These are phyloP conservation scores for Glarea lozoyensis DNA, from an alignment of 495 filamentous ascomycete species.

Conservation along the genomic window DNA sequence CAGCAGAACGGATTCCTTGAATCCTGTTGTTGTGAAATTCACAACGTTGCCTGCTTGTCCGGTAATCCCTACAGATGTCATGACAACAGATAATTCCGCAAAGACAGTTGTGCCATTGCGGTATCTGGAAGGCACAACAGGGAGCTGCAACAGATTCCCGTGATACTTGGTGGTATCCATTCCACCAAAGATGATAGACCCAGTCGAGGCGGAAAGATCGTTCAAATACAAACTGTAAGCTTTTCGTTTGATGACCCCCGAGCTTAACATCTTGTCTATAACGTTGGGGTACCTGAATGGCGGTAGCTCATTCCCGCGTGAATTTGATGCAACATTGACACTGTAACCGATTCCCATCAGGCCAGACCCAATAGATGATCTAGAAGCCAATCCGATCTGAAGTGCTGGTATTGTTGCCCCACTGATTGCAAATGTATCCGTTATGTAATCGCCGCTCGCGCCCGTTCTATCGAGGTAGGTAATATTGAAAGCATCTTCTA, in stretches of 20 bases:
- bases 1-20: slow-evolving; percentile 56
- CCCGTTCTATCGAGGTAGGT: slow-evolving; percentile 67
- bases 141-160: slow-evolving; percentile 61
- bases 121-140: slow-evolving; percentile 33
- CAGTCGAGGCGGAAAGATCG: slow-evolving; percentile 52
- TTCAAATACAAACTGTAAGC: slow-evolving; percentile 82
- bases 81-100: slow-evolving; percentile 46
- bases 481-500: slow-evolving; percentile 62
- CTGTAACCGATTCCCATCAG: slow-evolving; percentile 87
- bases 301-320: slow-evolving; percentile 15
- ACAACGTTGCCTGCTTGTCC: slow-evolving; percentile 25
- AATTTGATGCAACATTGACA: slow-evolving; percentile 57
- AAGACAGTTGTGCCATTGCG: slow-evolving; percentile 9
- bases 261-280: slow-evolving; percentile 59
- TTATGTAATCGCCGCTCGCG: slow-evolving; percentile 63
- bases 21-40: slow-evolving; percentile 30
- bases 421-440: slow-evolving; percentile 64
- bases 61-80: slow-evolving; percentile 36
- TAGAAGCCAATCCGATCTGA: slow-evolving; percentile 76
- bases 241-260: slow-evolving; percentile 63
- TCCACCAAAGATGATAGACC: slow-evolving; percentile 84
- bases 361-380: slow-evolving; percentile 58
- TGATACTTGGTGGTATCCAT: slow-evolving; percentile 79
- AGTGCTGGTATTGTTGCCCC: slow-evolving; percentile 52
- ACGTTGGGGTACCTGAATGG: slow-evolving; percentile 62